Conservation (phyloP, 371 early-diverging fungal species). For the Rhizopus microsporus region DNA sequence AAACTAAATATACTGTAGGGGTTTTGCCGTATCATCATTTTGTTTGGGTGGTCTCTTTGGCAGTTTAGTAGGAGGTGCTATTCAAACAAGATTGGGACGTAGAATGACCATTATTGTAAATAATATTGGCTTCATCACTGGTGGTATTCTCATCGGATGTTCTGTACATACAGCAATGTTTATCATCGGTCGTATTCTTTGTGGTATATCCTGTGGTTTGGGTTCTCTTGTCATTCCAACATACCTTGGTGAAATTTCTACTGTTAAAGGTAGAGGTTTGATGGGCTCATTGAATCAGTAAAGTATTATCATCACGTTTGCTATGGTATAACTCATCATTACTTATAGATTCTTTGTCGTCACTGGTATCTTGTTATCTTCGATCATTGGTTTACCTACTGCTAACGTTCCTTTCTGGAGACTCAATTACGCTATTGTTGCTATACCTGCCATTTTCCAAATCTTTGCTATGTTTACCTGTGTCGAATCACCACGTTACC, state of each 20-base stretch:
- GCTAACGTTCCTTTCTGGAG: conserved; percentile 71
- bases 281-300: conserved; percentile 75
- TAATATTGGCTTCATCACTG: conserved; percentile 63
- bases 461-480: conserved; percentile 65
- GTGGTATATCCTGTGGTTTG: conserved; percentile 82
- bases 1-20: conserved; percentile 10
- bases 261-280: conserved; percentile 67
- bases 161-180: conserved; percentile 64
- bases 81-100: conserved; percentile 66
- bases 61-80: conserved; percentile 59
- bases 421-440: conserved; percentile 61
- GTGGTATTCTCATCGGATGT: conserved; percentile 63
- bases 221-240: conserved; percentile 80
- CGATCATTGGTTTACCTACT: conserved; percentile 63
- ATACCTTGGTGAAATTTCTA: conserved; percentile 83
- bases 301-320: background rate
- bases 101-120: conserved; percentile 60
- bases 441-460: conserved; percentile 73
- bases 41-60: conserved; percentile 75
- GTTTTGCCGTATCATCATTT: conserved; percentile 62
- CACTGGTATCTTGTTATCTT: conserved; percentile 71
- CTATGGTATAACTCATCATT: background rate
- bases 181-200: conserved; percentile 74
- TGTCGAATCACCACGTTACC: conserved; percentile 79
- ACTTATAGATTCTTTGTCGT: conserved; percentile 48